Percentiles rank a stretch among this genome's conserved stretches.
These are phyloP conservation scores for Metschnikowia baotianmanensis DNA, from an alignment of 805 yeast genomes.

Conservation along the genomic window DNA sequence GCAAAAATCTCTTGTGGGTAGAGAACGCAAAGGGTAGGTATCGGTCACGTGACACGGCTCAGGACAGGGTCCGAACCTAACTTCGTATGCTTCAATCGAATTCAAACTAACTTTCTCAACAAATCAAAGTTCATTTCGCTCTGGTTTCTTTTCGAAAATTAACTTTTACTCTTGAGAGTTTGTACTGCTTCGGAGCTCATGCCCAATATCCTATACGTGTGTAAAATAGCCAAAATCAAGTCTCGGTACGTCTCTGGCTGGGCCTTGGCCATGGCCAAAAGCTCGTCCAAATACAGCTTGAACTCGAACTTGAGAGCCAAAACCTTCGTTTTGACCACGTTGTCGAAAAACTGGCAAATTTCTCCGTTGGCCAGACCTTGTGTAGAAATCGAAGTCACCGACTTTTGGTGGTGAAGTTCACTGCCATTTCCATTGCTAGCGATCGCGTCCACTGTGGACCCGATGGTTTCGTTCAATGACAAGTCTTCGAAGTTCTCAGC, in stretches of 20 bases:
- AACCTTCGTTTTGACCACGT: conserved; percentile 21
- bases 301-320: conserved; percentile 47
- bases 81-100: too few species aligned
- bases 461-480: not conserved
- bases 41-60: too few species aligned
- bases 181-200: conserved; percentile 18
- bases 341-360: conserved; percentile 16
- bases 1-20: too few species aligned
- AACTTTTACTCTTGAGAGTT: conserved; percentile 10
- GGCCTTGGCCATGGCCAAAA: conserved; percentile 13
- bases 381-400: not conserved
- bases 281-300: conserved; percentile 41
- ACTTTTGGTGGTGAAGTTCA: not conserved
- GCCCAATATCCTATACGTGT: conserved; percentile 32
- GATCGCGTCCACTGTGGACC: not conserved
- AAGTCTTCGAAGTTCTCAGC: not conserved
- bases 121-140: not conserved
- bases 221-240: conserved; percentile 25
- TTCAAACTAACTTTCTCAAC: not conserved
- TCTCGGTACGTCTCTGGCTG: conserved; percentile 8
- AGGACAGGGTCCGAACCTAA: too few species aligned
- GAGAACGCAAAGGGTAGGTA: too few species aligned
- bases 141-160: not conserved
- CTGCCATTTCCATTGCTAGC: not conserved
- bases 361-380: conserved; percentile 6